phyloP scores from a whole-genome alignment of 371 early-diverging fungal genomes.

The Apophysomyces sp. region DNA sequence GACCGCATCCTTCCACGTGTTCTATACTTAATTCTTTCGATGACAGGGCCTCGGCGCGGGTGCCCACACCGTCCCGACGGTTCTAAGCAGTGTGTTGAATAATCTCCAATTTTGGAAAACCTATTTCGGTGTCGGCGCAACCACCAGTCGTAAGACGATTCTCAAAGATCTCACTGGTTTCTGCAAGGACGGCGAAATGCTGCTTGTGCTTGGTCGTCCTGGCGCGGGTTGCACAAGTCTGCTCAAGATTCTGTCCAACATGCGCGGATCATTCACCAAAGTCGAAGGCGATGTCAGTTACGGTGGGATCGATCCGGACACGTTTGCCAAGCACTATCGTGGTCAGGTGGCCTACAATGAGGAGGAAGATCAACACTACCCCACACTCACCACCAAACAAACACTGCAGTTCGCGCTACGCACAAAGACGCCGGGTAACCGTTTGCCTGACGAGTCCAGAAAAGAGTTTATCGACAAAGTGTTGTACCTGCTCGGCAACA shows the following conservation, averaged over 20 bases:
- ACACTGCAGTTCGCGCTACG: slow-evolving; percentile 67
- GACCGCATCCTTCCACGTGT: not conserved
- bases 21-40: not conserved
- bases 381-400: slow-evolving; percentile 66
- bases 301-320: slow-evolving; percentile 56
- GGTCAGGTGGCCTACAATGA: slow-evolving; percentile 67
- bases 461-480: slow-evolving; percentile 45
- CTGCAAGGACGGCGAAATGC: slow-evolving; percentile 68
- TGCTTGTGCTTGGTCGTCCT: slow-evolving; percentile 70
- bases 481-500: slow-evolving; percentile 57
- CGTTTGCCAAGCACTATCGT: slow-evolving; percentile 51
- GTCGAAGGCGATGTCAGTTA: slow-evolving; percentile 58
- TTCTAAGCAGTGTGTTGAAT: slow-evolving; percentile 9
- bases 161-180: slow-evolving; percentile 59
- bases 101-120: slow-evolving; percentile 30
- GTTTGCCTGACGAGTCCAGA: slow-evolving; percentile 42
- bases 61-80: slow-evolving; percentile 34
- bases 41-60: slow-evolving; percentile 39
- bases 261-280: slow-evolving; percentile 54
- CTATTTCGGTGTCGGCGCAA: slow-evolving; percentile 10
- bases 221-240: slow-evolving; percentile 72
- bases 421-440: slow-evolving; percentile 64
- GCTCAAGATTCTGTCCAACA: slow-evolving; percentile 63
- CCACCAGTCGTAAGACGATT: slow-evolving; percentile 27
- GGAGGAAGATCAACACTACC: slow-evolving; percentile 73